Conservation (phyloP, 148 eudicot species). For the Heliosperma pusillum region DNA sequence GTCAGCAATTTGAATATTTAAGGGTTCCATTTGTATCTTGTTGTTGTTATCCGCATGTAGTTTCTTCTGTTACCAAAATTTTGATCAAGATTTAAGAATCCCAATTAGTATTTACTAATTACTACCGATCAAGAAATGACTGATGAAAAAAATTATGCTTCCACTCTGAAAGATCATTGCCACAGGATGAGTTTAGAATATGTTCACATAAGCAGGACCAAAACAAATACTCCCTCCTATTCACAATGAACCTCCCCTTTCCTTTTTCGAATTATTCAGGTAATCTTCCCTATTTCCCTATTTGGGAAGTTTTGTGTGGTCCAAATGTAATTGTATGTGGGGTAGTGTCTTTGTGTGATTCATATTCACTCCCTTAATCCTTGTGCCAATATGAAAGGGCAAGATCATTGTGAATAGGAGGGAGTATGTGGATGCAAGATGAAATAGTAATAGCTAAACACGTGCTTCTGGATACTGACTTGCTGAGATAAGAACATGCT, state of each 20-base stretch:
- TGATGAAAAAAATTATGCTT: not conserved
- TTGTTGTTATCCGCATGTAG: constrained; percentile 37
- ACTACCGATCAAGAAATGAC: not conserved
- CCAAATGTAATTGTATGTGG: no score
- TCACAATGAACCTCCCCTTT: no score
- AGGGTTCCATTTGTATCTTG: constrained; percentile 43
- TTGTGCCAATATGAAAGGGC: no score
- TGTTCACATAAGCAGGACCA: not conserved
- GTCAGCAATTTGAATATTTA: constrained; percentile 35
- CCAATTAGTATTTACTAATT: not conserved
- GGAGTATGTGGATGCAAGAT: not conserved
- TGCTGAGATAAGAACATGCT: not conserved
- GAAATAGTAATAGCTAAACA: not conserved
- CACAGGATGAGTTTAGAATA: not conserved
- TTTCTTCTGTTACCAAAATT: constrained; percentile 49
- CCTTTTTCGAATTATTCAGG: no score
- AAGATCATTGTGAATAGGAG: no score
- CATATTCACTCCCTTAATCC: no score
- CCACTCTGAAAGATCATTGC: not conserved
- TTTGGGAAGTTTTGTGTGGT: no score
- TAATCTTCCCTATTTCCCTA: no score
- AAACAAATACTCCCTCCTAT: not conserved
- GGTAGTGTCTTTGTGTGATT: no score
- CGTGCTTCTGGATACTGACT: not conserved
- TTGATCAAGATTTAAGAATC: not conserved